phyloP scores from a whole-genome alignment of 805 yeast genomes.

The Candida nitratophila region DNA sequence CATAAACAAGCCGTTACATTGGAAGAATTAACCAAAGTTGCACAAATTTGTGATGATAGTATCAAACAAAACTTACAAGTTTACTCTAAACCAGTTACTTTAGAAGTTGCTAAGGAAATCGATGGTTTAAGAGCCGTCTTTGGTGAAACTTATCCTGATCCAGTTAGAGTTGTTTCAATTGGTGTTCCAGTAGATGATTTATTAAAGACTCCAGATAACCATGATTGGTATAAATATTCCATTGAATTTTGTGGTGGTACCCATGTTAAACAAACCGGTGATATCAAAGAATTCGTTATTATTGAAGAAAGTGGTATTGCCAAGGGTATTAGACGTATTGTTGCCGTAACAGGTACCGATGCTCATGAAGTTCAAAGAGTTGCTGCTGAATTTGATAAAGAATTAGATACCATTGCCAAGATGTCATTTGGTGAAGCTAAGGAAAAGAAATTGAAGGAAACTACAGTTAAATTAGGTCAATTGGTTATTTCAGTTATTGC shows the following conservation, averaged over 20 bases:
- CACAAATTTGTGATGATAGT: constrained; percentile 61
- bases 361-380: constrained; percentile 86
- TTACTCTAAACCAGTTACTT: constrained; percentile 75
- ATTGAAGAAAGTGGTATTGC: constrained; percentile 97
- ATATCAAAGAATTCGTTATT: constrained; percentile 83
- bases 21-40: constrained; percentile 69
- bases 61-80: constrained; percentile 69
- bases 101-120: constrained; percentile 66
- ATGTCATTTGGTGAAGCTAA: constrained; percentile 69
- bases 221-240: constrained; percentile 71
- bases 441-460: constrained; percentile 76
- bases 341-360: constrained; percentile 89
- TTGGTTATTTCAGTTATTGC: constrained; percentile 74
- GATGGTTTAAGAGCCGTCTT: constrained; percentile 93
- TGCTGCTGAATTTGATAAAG: constrained; percentile 63
- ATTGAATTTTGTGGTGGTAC: constrained; percentile 99
- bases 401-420: constrained; percentile 51
- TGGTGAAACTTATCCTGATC: constrained; percentile 98
- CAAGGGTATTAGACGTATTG: constrained; percentile 96
- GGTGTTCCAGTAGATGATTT: constrained; percentile 87
- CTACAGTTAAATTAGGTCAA: constrained; percentile 79
- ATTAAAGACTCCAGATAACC: constrained; percentile 59
- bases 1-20: constrained; percentile 79
- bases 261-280: constrained; percentile 87
- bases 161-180: constrained; percentile 94